phyloP scores from a whole-genome alignment of 371 early-diverging fungal genomes.

The Mucor irregularis region DNA sequence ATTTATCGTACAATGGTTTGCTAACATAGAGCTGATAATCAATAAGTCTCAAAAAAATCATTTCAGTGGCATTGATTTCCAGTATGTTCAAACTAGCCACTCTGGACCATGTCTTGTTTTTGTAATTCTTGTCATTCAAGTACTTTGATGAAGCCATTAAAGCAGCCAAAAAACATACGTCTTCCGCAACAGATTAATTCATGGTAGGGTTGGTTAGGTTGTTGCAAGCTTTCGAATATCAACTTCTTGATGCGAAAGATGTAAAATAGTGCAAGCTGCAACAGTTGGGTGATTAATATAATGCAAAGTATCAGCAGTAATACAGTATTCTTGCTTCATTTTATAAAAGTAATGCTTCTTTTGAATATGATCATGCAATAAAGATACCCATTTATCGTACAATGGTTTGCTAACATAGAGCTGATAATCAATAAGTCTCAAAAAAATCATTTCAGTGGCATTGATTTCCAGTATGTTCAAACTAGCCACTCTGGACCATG shows the following conservation, averaged over 20 bases:
- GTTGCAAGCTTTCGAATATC: no score
- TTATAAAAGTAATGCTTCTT: no score
- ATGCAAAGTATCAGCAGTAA: no score
- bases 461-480: conserved; percentile 68
- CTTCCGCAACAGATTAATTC: conserved; percentile 60
- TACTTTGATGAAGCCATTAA: conserved; percentile 73
- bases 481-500: conserved; percentile 73
- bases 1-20: conserved; percentile 60
- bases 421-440: conserved; percentile 68
- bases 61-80: conserved; percentile 73
- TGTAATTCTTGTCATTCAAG: conserved; percentile 68
- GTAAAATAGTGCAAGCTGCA: conserved; percentile 52
- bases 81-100: conserved; percentile 63
- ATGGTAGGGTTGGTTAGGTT: no score
- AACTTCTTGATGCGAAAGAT: conserved; percentile 50
- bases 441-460: conserved; percentile 67
- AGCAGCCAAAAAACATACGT: conserved; percentile 71
- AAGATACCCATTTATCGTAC: conserved; percentile 66
- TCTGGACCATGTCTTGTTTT: conserved; percentile 73
- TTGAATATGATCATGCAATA: conserved; percentile 47
- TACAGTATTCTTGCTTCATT: no score
- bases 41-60: conserved; percentile 65
- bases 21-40: conserved; percentile 72
- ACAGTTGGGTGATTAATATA: neutral
- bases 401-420: conserved; percentile 62